A percentile compares a stretch with the other conserved stretches of the same genome.
Evolutionary conservation across 805 yeast species (phyloP).

Genomic region (Yamadazyma philogaea): DNA sequence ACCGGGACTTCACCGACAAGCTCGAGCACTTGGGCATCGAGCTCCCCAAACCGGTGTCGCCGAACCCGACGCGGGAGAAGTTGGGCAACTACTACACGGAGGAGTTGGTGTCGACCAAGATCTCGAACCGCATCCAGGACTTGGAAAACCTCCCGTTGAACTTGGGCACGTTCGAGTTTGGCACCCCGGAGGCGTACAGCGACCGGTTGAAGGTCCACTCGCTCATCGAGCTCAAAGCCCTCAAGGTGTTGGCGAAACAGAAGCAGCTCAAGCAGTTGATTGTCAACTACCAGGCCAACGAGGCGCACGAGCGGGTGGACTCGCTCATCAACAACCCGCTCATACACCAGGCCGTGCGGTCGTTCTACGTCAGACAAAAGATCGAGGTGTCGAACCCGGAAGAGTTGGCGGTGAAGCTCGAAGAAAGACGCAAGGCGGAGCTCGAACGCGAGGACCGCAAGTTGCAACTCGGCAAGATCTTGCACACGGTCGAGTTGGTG

Average conservation of each 20-base stretch:
- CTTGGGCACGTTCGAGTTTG: constrained; percentile 54
- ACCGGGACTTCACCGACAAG: constrained; percentile 24
- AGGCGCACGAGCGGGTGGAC: constrained; percentile 54
- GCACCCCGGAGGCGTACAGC: constrained; percentile 21
- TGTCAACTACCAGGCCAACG: constrained; percentile 49
- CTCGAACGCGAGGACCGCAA: constrained; percentile 46
- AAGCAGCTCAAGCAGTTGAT: constrained; percentile 64
- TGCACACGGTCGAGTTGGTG: constrained; percentile 24
- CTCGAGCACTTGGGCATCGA: constrained; percentile 42
- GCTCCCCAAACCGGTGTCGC: constrained; percentile 17
- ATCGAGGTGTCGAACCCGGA: constrained; percentile 73
- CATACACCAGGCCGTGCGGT: constrained; percentile 65
- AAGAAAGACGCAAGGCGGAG: constrained; percentile 66
- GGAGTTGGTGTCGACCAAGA: constrained; percentile 48
- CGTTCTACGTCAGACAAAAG: constrained; percentile 64
- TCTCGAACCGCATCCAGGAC: constrained; percentile 56
- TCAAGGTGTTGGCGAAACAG: constrained; percentile 65
- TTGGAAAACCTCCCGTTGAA: constrained; percentile 68
- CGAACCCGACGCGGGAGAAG: constrained; percentile 31
- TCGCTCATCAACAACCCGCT: constrained; percentile 51
- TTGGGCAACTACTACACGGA: constrained; percentile 55
- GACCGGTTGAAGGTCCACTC: constrained; percentile 65
- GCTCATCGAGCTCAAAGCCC: constrained; percentile 65
- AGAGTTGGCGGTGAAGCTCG: constrained; percentile 69
- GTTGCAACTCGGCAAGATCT: constrained; percentile 49